These are phyloP conservation scores for Claviceps lovelessii DNA, from an alignment of 2,329 filamentous ascomycete species.

Conservation along the genomic window DNA sequence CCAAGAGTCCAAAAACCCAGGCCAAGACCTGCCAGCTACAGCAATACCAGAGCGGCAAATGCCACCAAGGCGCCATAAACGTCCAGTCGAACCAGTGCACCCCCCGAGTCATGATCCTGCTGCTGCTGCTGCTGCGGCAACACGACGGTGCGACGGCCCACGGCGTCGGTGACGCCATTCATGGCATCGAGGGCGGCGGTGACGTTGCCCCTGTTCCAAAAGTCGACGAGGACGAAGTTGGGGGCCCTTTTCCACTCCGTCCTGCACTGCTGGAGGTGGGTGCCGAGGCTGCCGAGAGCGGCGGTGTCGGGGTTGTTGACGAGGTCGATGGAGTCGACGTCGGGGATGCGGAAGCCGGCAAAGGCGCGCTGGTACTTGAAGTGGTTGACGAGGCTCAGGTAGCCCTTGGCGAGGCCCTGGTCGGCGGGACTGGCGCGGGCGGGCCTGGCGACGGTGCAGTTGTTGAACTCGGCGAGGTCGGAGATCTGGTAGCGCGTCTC, in stretches of 20 bases:
- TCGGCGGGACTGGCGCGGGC: constrained; percentile 31
- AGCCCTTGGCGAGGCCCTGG: constrained; percentile 39
- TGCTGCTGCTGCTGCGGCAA: background rate
- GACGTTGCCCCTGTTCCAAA: constrained; percentile 58
- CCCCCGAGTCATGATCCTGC: background rate
- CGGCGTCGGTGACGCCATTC: constrained; percentile 37
- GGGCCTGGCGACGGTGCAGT: constrained; percentile 57
- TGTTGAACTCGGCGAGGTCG: constrained; percentile 50
- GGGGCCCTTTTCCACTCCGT: constrained; percentile 47
- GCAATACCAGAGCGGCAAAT: constrained; percentile 28
- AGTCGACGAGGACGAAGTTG: constrained; percentile 67
- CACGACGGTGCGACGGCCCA: constrained; percentile 11
- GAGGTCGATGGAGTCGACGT: constrained; percentile 41
- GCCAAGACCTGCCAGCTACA: background rate
- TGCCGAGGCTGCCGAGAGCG: constrained; percentile 37
- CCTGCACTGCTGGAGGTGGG: constrained; percentile 39
- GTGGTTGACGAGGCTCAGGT: constrained; percentile 66
- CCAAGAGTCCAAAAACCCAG: no score
- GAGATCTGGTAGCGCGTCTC: constrained; percentile 58
- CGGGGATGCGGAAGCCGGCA: constrained; percentile 45
- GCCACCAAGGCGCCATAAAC: constrained; percentile 27
- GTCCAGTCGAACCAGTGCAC: constrained; percentile 2
- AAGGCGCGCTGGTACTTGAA: constrained; percentile 50
- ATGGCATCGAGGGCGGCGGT: constrained; percentile 54
- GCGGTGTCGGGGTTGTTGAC: constrained; percentile 51